These are phyloP conservation scores for Hylodesmum podocarpum DNA, from an alignment of 306 rosid genomes.

Conservation along the genomic window DNA sequence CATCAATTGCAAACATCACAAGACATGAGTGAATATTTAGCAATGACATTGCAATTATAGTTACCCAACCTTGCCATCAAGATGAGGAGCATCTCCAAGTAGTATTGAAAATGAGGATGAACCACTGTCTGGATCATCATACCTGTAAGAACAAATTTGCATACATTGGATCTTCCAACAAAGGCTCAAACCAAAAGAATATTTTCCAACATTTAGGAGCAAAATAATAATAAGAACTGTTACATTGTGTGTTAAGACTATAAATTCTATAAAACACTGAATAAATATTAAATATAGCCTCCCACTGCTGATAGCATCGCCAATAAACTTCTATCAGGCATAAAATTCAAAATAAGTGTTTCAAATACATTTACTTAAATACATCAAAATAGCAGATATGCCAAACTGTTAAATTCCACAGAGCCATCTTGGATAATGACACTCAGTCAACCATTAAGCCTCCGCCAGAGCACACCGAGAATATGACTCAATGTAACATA, in stretches of 20 bases:
- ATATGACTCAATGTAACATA: neutral
- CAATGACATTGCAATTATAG: conserved; percentile 20
- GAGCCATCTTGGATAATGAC: neutral
- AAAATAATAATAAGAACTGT: conserved; percentile 19
- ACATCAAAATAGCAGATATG: neutral
- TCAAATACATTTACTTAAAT: neutral
- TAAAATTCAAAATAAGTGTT: conserved; percentile 12
- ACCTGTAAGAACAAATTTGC: conserved; percentile 41
- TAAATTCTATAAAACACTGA: neutral
- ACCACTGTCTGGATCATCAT: conserved; percentile 80
- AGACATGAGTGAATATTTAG: conserved; percentile 14
- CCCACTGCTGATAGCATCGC: neutral
- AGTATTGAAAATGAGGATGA: conserved; percentile 85
- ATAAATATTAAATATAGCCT: conserved; percentile 10
- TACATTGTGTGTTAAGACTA: neutral
- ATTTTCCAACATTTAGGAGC: neutral
- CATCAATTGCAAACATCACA: conserved; percentile 31
- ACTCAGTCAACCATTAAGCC: neutral
- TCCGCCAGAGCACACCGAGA: neutral
- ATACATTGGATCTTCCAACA: neutral
- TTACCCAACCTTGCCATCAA: conserved; percentile 66
- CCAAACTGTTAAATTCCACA: neutral
- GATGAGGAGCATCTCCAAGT: conserved; percentile 93
- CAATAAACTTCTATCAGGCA: neutral
- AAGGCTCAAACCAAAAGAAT: conserved; percentile 17